phyloP scores from a whole-genome alignment of 140 eudicot genomes.

The Anethum foeniculum region DNA sequence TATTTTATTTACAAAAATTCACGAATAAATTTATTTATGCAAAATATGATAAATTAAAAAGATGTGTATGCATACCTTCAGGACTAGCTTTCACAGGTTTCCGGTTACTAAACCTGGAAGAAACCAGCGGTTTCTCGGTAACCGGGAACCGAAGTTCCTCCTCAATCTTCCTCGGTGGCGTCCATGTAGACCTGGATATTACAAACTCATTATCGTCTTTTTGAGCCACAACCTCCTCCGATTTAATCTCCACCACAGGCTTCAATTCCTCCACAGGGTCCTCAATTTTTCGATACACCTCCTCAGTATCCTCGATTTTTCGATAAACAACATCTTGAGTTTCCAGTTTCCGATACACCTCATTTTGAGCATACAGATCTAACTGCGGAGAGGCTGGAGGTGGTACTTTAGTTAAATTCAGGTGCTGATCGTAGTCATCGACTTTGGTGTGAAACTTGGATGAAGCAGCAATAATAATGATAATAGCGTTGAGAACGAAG shows the following conservation, averaged over 20 bases:
- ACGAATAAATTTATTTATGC: no score
- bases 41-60: not conserved
- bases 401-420: conserved; percentile 4
- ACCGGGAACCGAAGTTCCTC: conserved; percentile 23
- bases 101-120: conserved; percentile 61
- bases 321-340: not conserved
- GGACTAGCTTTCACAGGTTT: conserved; percentile 43
- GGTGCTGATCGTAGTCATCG: conserved; percentile 12
- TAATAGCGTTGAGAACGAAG: conserved; percentile 63
- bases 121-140: conserved; percentile 47
- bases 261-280: conserved; percentile 13
- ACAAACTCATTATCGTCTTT: conserved; percentile 10
- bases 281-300: not conserved
- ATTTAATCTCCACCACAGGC: conserved; percentile 17
- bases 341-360: not conserved
- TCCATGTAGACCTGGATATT: conserved; percentile 27
- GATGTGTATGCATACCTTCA: conserved; percentile 43
- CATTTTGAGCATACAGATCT: conserved; percentile 15
- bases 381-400: conserved; percentile 6
- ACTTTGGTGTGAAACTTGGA: conserved; percentile 39
- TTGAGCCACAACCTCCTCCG: not conserved
- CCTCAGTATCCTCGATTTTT: not conserved
- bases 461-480: conserved; percentile 62
- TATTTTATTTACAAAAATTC: no score
- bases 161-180: conserved; percentile 13